Conservation (phyloP, 208 protist genomes). For the Leishmania major region DNA sequence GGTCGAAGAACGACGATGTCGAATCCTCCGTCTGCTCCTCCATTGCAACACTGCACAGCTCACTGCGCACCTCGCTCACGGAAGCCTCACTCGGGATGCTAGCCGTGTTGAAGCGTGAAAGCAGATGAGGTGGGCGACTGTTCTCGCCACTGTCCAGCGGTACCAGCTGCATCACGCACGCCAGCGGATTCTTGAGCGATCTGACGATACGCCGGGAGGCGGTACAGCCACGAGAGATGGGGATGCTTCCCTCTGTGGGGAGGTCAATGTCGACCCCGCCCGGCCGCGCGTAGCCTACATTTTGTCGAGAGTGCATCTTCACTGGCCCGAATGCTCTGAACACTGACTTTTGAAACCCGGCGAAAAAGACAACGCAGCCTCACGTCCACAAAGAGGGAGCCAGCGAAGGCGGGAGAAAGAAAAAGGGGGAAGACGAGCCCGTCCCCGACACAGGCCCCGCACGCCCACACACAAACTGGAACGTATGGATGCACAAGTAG, state of each 20-base stretch:
- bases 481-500: not conserved
- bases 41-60: slow-evolving; percentile 45
- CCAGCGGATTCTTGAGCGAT: slow-evolving; percentile 41
- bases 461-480: not conserved
- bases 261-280: slow-evolving; percentile 6
- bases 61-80: slow-evolving; percentile 63
- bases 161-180: slow-evolving; percentile 62
- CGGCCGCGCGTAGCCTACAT: slow-evolving; percentile 5
- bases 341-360: not conserved
- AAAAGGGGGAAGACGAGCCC: not conserved
- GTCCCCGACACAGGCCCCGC: not conserved
- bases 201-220: slow-evolving; percentile 62
- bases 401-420: slow-evolving; percentile 1
- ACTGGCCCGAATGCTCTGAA: not conserved
- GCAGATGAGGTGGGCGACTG: slow-evolving; percentile 25
- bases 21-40: slow-evolving; percentile 36
- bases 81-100: slow-evolving; percentile 60
- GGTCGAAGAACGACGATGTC: slow-evolving; percentile 45
- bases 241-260: slow-evolving; percentile 4
- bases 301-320: slow-evolving; percentile 7
- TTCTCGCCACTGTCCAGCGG: slow-evolving; percentile 47
- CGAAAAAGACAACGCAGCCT: not conserved
- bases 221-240: slow-evolving; percentile 21
- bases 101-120: slow-evolving; percentile 42
- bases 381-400: not conserved